Base-by-base conservation (phyloP, 805 yeast genomes). In the Teunomyces panamensis region DNA sequence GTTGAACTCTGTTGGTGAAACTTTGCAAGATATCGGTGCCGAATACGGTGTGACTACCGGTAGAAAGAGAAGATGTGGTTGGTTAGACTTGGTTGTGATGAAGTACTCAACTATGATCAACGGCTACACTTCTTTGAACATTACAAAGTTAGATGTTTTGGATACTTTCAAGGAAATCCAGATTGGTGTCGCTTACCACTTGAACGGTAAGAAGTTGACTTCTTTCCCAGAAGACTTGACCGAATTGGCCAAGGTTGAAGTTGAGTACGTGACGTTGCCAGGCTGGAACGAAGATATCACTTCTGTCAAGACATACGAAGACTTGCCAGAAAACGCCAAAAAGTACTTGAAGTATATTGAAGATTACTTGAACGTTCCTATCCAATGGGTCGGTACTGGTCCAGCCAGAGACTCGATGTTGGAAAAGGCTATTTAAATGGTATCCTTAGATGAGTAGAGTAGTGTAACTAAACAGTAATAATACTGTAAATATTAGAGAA, bases 11-110 rank as follows among this genome's bases (percentile, higher is more conserved):
- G 81, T 75, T 42, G 99, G 99, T 63, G 96, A 87, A 60, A 81
- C 82, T 56, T 77, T 94, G 64, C 99, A 94, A 69, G 71, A 77
- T 39, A 88, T 94, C 53, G 99, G 99, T 62, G 96, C 91, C 49
- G 99, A 94, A 73, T 88, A 66, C 62, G 99, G 99, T 71, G 99
- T 94, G 58, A 94, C 99, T 54, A 94, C 99, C 32, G 99, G 99
- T 57, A 85, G 99, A 75, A 90, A 91, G 80, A 87, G 99, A 78
- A 85, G 99, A 74, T 94, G 99, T 70, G 99, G 99, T 49, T 94
- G 99, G 99, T 83, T 94, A 64, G 99, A 94, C 71, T 77, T 94
- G 59, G 98, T 94, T 20, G 97, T 94, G 26, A 75, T 94, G 69
- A 88, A 87, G 68, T 92, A 94, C 74, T 89, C 97, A 33, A 83